These are phyloP conservation scores for Aspergillaceae sp. DNA, from an alignment of 2,329 filamentous ascomycete species.

Conservation along the genomic window DNA sequence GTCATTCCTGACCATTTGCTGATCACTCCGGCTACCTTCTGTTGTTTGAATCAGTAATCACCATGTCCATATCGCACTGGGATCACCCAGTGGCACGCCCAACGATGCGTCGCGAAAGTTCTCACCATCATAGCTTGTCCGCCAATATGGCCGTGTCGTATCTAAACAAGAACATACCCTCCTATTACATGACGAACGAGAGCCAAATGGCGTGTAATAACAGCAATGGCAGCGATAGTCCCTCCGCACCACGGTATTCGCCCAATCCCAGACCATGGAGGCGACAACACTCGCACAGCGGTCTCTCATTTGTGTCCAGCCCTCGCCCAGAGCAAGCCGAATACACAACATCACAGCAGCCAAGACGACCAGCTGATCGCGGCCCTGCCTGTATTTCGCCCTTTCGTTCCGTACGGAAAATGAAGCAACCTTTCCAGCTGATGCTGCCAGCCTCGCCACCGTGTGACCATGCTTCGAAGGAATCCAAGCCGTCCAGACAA, in stretches of 20 bases:
- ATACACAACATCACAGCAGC: constrained; percentile 16
- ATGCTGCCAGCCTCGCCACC: constrained; percentile 29
- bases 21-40: constrained; percentile 4
- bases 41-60: constrained; percentile 6
- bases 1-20: background rate
- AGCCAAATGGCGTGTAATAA: constrained; percentile 5
- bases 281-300: constrained; percentile 24
- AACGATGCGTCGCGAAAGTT: constrained; percentile 9
- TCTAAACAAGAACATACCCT: constrained; percentile 8
- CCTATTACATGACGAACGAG: constrained; percentile 11
- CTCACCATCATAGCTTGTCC: constrained; percentile 14
- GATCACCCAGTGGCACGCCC: constrained; percentile 15
- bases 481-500: constrained; percentile 12
- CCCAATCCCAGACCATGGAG: constrained; percentile 19
- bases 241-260: constrained; percentile 15
- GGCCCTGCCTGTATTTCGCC: constrained; percentile 23
- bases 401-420: constrained; percentile 31
- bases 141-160: constrained; percentile 10
- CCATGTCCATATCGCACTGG: constrained; percentile 26
- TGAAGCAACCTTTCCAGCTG: constrained; percentile 33
- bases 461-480: constrained; percentile 16
- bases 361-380: constrained; percentile 20
- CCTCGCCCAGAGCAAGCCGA: constrained; percentile 23
- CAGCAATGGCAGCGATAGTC: background rate
- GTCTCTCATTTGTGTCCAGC: constrained; percentile 28